Conservation (phyloP, 768 basidiomycete species). For the Filobasidium floriforme region DNA sequence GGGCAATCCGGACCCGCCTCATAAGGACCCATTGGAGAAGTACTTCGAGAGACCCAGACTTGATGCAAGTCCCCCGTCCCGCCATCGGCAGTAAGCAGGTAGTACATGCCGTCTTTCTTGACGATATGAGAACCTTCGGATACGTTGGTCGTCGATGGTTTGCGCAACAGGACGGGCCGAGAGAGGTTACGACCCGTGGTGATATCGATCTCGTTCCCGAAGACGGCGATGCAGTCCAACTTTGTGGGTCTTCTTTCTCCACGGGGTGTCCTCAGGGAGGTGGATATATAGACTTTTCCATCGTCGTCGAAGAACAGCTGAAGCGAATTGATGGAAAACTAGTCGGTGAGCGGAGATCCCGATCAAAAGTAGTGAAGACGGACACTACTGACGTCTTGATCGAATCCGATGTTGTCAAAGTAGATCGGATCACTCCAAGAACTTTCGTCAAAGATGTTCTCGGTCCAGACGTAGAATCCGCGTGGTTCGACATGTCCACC, state of each 20-base stretch:
- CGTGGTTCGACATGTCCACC: conserved; percentile 6
- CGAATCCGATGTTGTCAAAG: conserved; percentile 28
- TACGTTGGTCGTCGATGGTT: conserved; percentile 16
- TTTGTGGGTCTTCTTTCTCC: conserved; percentile 5
- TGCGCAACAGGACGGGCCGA: conserved; percentile 14
- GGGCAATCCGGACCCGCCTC: conserved; percentile 28
- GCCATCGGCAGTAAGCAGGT: conserved; percentile 43
- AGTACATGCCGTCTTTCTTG: conserved; percentile 38
- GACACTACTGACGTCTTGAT: conserved; percentile 27
- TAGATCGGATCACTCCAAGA: conserved; percentile 27
- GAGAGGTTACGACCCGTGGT: conserved; percentile 18
- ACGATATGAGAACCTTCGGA: conserved; percentile 39
- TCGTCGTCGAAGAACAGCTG: conserved; percentile 31
- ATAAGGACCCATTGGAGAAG: conserved; percentile 30
- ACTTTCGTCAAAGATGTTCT: conserved; percentile 30
- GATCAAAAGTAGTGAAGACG: background rate
- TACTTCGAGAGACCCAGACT: conserved; percentile 36
- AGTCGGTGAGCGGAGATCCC: background rate
- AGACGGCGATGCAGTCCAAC: conserved; percentile 8
- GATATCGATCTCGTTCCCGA: conserved; percentile 23
- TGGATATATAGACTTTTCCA: conserved; percentile 24
- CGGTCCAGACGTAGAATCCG: conserved; percentile 28
- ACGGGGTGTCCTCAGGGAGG: background rate
- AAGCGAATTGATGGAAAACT: background rate
- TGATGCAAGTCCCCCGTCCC: conserved; percentile 34